Percentiles rank a stretch among this genome's conserved stretches.
phyloP scores from a whole-genome alignment of 2,329 filamentous ascomycete species.

The Trichoderma oligosporum region DNA sequence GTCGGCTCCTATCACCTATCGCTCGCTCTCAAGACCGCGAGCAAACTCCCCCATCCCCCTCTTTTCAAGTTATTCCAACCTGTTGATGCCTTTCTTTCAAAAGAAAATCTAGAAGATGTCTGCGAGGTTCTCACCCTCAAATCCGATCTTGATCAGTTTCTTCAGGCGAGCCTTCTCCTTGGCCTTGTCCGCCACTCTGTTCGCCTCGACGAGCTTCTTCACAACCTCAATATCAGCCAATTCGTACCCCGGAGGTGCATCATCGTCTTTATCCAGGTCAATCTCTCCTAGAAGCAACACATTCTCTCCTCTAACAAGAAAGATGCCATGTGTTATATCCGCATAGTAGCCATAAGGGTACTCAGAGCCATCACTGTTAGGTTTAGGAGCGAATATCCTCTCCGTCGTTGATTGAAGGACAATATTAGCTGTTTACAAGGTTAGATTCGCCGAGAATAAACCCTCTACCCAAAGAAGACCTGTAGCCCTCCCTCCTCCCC shows the following conservation, averaged over 20 bases:
- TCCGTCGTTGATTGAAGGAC: constrained; percentile 92
- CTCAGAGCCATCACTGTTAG: constrained; percentile 37
- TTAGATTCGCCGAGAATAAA: too few species aligned
- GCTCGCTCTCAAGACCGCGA: too few species aligned
- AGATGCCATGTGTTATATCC: constrained; percentile 81
- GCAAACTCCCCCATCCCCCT: too few species aligned
- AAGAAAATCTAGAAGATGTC: constrained; percentile 67
- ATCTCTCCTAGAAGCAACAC: constrained; percentile 95
- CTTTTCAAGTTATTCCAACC: background rate
- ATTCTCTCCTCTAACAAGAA: constrained; percentile 92
- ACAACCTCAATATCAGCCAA: constrained; percentile 65
- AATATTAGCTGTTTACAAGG: constrained; percentile 67
- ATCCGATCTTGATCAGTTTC: constrained; percentile 74
- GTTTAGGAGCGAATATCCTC: constrained; percentile 68
- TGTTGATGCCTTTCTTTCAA: background rate
- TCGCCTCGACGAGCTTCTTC: constrained; percentile 67
- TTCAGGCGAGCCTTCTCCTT: constrained; percentile 68
- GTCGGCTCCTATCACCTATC: background rate
- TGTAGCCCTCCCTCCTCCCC: too few species aligned
- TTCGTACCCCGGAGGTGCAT: constrained; percentile 69
- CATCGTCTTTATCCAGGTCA: constrained; percentile 93
- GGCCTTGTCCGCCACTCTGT: constrained; percentile 63
- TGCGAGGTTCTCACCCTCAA: constrained; percentile 79
- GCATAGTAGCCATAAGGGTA: constrained; percentile 60
- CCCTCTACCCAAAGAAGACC: too few species aligned